These are phyloP conservation scores for Zygosaccharomyces pseudorouxii DNA, from an alignment of 805 yeast genomes.

Conservation along the genomic window DNA sequence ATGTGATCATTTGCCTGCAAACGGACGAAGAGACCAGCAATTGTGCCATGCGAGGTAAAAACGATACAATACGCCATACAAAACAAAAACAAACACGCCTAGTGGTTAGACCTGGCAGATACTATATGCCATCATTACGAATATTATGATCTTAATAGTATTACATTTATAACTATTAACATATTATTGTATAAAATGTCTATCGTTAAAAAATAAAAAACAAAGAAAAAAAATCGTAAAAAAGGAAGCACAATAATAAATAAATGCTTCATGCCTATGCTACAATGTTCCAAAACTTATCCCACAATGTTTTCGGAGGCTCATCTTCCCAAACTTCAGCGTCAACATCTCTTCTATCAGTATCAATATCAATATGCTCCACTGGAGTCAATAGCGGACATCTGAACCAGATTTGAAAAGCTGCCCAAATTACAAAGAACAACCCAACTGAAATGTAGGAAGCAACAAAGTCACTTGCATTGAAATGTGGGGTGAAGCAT, in stretches of 20 bases:
- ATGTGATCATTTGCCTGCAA: neutral
- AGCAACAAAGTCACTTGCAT: slow-evolving; percentile 57
- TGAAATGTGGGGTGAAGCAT: slow-evolving; percentile 50
- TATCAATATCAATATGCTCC: slow-evolving; percentile 64
- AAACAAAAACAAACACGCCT: slow-evolving; percentile 1
- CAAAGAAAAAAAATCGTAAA: neutral
- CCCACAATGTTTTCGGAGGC: slow-evolving; percentile 46
- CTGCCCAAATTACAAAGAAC: slow-evolving; percentile 51
- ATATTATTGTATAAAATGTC: neutral
- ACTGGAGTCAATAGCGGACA: slow-evolving; percentile 43
- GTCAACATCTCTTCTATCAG: slow-evolving; percentile 62
- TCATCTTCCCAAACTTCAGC: slow-evolving; percentile 55
- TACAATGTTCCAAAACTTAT: slow-evolving; percentile 47
- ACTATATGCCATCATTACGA: neutral
- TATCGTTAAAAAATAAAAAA: neutral
- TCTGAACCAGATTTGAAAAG: slow-evolving; percentile 50
- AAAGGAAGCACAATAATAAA: neutral
- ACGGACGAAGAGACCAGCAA: slow-evolving; percentile 3
- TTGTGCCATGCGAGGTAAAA: neutral
- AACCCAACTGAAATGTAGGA: slow-evolving; percentile 66
- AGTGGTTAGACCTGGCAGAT: neutral
- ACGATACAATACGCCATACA: neutral
- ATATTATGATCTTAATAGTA: neutral
- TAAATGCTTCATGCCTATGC: slow-evolving; percentile 21
- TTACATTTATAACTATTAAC: neutral